phyloP scores from a whole-genome alignment of 331 rosid species.

The Stylosanthes scabra region DNA sequence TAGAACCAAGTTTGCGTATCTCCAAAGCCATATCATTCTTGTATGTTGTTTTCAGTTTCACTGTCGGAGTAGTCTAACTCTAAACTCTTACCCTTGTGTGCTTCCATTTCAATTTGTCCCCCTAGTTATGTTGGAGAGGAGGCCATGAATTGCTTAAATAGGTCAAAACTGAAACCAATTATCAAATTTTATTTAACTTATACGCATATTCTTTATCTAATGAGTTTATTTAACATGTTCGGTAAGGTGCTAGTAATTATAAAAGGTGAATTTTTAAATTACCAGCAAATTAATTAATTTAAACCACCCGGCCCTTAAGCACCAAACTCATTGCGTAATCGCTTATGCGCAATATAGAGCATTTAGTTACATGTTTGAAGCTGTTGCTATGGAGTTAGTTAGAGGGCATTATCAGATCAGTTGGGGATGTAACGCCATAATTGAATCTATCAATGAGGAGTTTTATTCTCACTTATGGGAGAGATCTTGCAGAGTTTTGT shows the following conservation, averaged over 20 bases:
- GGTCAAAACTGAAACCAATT: not conserved
- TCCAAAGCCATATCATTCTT: conserved; percentile 20
- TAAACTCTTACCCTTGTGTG: too few species aligned
- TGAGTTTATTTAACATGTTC: too few species aligned
- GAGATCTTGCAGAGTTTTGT: not conserved
- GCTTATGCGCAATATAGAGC: too few species aligned
- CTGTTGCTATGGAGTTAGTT: not conserved
- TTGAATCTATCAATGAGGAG: not conserved
- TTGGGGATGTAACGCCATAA: not conserved
- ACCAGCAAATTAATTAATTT: not conserved
- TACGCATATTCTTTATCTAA: not conserved
- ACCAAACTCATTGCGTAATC: too few species aligned
- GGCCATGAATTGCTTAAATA: not conserved
- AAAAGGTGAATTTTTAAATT: too few species aligned
- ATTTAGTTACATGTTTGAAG: not conserved
- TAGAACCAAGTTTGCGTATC: conserved; percentile 26
- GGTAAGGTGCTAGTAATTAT: too few species aligned
- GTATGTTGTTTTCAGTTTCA: not conserved
- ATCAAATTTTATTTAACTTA: too few species aligned
- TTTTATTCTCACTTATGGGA: too few species aligned
- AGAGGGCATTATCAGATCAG: conserved; percentile 4
- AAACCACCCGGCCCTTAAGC: too few species aligned
- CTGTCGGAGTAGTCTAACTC: not conserved
- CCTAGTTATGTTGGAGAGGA: too few species aligned
- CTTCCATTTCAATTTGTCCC: too few species aligned